Evolutionary conservation across 2,329 filamentous ascomycete species (phyloP).

Genomic region (Aspergillus alliaceus): DNA sequence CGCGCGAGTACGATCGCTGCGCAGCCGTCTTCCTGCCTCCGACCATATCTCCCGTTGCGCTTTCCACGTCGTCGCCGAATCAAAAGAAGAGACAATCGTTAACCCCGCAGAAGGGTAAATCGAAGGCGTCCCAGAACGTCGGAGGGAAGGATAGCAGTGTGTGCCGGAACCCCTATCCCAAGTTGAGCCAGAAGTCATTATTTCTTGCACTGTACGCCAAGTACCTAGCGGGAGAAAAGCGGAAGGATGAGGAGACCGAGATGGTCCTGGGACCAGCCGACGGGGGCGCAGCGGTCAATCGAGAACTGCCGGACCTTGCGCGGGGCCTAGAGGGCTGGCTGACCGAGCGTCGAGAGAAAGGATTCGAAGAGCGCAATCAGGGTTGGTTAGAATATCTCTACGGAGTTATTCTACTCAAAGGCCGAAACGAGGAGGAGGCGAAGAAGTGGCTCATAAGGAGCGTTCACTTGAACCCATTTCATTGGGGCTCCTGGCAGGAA

Average conservation of each 20-base stretch:
- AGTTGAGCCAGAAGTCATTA: constrained; percentile 82
- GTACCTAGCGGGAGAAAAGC: constrained; percentile 90
- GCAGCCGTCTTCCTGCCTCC: constrained; percentile 85
- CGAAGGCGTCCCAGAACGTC: constrained; percentile 50
- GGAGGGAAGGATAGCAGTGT: constrained; percentile 35
- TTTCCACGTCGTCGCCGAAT: constrained; percentile 42
- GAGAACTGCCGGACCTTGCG: constrained; percentile 75
- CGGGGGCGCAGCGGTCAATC: constrained; percentile 78
- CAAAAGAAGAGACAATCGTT: constrained; percentile 40
- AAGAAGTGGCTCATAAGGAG: constrained; percentile 85
- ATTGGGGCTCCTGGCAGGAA: constrained; percentile 97
- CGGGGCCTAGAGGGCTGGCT: constrained; percentile 82
- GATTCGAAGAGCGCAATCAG: constrained; percentile 65
- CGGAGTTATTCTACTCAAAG: constrained; percentile 83
- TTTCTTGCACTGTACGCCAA: constrained; percentile 93
- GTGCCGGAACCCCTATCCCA: constrained; percentile 44
- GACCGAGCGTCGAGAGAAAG: constrained; percentile 61
- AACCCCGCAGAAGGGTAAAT: constrained; percentile 59
- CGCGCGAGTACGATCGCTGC: constrained; percentile 90
- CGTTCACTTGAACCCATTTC: constrained; percentile 87
- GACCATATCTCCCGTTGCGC: constrained; percentile 67
- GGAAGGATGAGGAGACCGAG: constrained; percentile 93
- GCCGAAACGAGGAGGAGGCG: constrained; percentile 84
- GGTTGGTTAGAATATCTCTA: constrained; percentile 89
- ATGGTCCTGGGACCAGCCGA: constrained; percentile 96